Base-by-base conservation (phyloP, 768 basidiomycete species). In the Asterophora lycoperdoides region DNA sequence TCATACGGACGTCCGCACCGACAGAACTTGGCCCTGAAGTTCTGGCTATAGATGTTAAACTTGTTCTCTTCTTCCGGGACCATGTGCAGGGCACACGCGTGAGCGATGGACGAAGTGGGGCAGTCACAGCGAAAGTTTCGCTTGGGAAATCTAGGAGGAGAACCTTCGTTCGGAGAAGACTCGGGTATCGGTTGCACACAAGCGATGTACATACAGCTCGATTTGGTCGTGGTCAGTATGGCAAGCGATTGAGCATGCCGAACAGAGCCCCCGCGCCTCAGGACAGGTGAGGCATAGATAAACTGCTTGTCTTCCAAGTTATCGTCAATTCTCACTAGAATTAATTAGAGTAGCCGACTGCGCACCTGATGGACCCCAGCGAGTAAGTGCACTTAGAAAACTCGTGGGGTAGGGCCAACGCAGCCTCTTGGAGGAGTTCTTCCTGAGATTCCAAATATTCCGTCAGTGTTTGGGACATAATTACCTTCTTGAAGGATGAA, bases 161-260 rank as follows among this genome's bases (percentile, higher is more conserved):
- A 13, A 33, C 23, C 23, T 23, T 35, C 20, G 30, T 46, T 53
- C 28, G 41, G 43, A 46, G 42, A 49, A 48, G 30, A 45, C 46
- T 28, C 26, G 54, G 34, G 40, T 9, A 32, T 47, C 36, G 34
- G 34, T 28, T 10, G 40, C 41, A 39, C 5, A 44, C 43, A 39
- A 17, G 44, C 17, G 37, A 37, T 26, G 26, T 8, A 39, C 75
- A 61, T 53, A 78, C 76, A 93, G 74, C 64, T 93, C 90, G 44
- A 92, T 65, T 62, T 93, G 90, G 58, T 92, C 85, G 64, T 91
- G 89, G 62, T 89, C 75, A 11, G 86, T 86, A 61, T 93, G 90
- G 61, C 90, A 93, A 18, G 89, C 86, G 44, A 92, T 77, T 23
- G 87, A 89, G 67, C 90, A 93, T 6, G 90, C 85, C 13, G 86